Evolutionary conservation across 2,329 filamentous ascomycete genomes (phyloP), one percentile per base, ranked within the genome.

Genomic region (Neofusicoccum sp.): DNA sequence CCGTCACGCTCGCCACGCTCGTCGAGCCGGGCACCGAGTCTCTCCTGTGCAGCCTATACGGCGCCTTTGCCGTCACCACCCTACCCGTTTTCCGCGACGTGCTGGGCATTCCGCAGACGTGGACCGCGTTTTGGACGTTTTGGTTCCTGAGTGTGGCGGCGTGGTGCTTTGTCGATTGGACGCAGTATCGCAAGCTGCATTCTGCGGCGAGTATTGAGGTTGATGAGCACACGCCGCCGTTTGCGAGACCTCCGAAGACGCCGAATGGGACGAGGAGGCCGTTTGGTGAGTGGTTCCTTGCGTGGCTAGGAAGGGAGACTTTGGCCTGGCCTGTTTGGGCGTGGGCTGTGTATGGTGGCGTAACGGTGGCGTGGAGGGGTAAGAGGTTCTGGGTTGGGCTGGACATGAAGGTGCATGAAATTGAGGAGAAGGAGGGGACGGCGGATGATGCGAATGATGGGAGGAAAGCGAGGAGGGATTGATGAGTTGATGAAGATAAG

Each of bases 11-110:
- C 0, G 96, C 95, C 0, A 98, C 96, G 0, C 79, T 97, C 1
- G 90, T 97, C 2, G 95, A 99, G 71, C 95, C 93, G 0, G 93
- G 92, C 2, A 92, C 96, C 0, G 95, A 99, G 74, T 89, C 89
- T 30, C 83, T 99, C 34, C 71, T 98, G 0, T 97, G 92, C 75
- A 91, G 89, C 24, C 76, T 87, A 0, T 92, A 96, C 69, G 86
- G 92, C 44, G 84, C 91, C 1, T 96, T 89, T 73, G 91, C 88
- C 0, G 69, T 91, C 3, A 96, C 90, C 0, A 91, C 88, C 0
- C 71, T 96, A 0, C 85, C 89, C 0, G 86, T 82, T 71, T 84
- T 90, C 63, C 75, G 82, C 58, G 67, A 78, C 0, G 73, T 69
- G 5, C 67, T 87, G 16, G 77, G 79, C 31, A 76, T 89, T 7